A percentile compares a stretch with the other conserved stretches of the same genome.
Evolutionary conservation across 257 asterid genomes (phyloP).

Genomic region (Rubia yunnanensis): DNA sequence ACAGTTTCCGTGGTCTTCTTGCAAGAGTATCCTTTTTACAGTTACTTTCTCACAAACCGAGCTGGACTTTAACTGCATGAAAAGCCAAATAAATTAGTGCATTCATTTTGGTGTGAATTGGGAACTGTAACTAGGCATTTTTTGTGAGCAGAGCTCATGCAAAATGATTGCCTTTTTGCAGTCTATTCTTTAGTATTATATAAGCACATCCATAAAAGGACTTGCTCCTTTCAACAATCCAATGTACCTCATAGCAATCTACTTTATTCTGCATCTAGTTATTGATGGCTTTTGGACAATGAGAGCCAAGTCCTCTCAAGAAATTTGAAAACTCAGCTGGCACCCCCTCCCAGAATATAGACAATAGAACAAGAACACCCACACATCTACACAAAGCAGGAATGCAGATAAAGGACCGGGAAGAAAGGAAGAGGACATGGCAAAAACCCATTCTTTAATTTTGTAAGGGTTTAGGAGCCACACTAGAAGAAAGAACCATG

Average conservation of each 20-base stretch:
- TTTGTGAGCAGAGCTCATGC: background rate
- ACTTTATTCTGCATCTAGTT: background rate
- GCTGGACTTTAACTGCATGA: constrained; percentile 66
- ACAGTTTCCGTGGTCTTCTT: constrained; percentile 41
- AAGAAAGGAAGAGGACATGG: background rate
- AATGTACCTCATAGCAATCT: background rate
- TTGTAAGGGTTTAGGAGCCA: no score
- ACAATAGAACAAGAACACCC: background rate
- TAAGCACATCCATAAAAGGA: background rate
- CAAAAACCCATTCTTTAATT: background rate
- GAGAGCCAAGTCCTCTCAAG: background rate
- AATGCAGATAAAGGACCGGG: background rate
- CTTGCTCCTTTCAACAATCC: background rate
- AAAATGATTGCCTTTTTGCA: background rate
- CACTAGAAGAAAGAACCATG: background rate
- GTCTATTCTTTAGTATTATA: background rate
- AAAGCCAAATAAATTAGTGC: background rate
- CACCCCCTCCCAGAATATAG: background rate
- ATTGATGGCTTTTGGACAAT: background rate
- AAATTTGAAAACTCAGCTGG: background rate
- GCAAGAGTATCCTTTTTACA: constrained; percentile 55
- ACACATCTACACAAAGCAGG: background rate
- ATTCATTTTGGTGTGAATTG: background rate
- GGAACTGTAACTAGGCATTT: background rate
- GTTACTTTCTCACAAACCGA: constrained; percentile 71